Base-by-base conservation (phyloP, 129 eudicot species). In the Silybum marianum region DNA sequence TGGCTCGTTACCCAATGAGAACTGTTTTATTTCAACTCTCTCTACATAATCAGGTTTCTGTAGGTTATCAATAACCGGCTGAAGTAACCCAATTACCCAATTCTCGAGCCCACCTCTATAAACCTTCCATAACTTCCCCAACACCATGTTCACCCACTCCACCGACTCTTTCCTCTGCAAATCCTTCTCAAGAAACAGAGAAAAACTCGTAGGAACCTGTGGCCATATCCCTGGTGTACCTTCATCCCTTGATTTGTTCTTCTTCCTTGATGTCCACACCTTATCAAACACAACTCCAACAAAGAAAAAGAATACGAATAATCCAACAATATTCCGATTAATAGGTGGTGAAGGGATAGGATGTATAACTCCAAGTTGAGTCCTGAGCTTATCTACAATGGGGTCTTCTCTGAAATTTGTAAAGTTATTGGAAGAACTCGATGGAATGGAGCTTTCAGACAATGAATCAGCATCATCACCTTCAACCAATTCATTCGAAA, bases 61-160 rank as follows among this genome's bases (percentile, higher is more conserved):
- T 38, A 95, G 69, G 78, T 95, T 83, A 84, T 95, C 97, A 81
- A 95, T 95, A 79, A 93, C 99, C 1, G 99, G 99, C 79, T 95
- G 99, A 75, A 95, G 87, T 83, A 86, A 84, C 71, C 97, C 97
- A 76, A 91, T 88, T 11, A 95, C 34, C 99, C 99, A 92, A 87
- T 95, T 95, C 86, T 95, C 99, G 68, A 93, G 89, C 75, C 97
- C 99, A 54, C 88, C 87, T 82, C 97, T 88, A 71, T 95, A 95
- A 72, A 95, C 99, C 90, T 93, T 92, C 99, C 99, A 95, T 68
- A 95, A 78, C 85, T 95, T 95, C 87, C 90, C 99, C 86, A 95
- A 82, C 78, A 95, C 99, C 99, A 95, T 95, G 63, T 95, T 95
- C 71, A 95, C 99, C 99, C 99, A 95, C 78, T 95, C 99, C n/a